Evolutionary conservation across 768 basidiomycete genomes (phyloP), one percentile per base, ranked within the genome.

Genomic region (Lenzites betulinus): DNA sequence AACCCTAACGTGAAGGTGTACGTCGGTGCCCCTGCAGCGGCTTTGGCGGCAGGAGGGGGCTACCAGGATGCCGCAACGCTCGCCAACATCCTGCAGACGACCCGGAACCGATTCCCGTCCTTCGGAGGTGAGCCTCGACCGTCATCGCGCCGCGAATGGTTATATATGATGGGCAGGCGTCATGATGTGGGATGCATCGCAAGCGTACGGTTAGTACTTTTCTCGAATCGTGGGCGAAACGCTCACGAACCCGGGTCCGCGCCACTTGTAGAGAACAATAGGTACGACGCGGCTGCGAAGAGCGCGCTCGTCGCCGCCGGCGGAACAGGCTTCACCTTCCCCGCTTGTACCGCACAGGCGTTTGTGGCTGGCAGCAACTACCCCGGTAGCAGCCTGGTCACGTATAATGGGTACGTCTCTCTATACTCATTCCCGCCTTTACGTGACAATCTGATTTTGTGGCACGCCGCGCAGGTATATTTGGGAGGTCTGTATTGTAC

Each of bases 311-410:
- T 73, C 15, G 81, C 82, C 15, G 83, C 86, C 36, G 86, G 87
- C 48, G 85, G 86, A n/a, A 84, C 83, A 18, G 86, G 87, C 8
- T 89, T 89, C 71, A 83, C 81, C 2, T 88, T 78, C 72, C 85
- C 86, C 16, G 64, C 81, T 51, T 89, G 86, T 68, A 77, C 81
- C 41, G 83, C 86, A 11, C 76, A 83, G 18, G 78, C 83, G 0
- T 89, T 73, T 66, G 74, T 76, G 51, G 68, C 81, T 9, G 82
- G 83, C 18, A 77, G 70, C 8, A 75, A 68, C 56, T 88, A 89
- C 69, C 65, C 77, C 5, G 85, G 76, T 3, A 82, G 83, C 26
- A 73, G 78, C 2, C 67, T 77, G 62, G 87, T 84, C 15, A 79
- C 85, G 13, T 88, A 79, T 66, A 68, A 75, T 44, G 85, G 86